Evolutionary conservation across 208 protist species (phyloP), one percentile per base, ranked within the genome.

Genomic region (Vickermania spadyakhi): DNA sequence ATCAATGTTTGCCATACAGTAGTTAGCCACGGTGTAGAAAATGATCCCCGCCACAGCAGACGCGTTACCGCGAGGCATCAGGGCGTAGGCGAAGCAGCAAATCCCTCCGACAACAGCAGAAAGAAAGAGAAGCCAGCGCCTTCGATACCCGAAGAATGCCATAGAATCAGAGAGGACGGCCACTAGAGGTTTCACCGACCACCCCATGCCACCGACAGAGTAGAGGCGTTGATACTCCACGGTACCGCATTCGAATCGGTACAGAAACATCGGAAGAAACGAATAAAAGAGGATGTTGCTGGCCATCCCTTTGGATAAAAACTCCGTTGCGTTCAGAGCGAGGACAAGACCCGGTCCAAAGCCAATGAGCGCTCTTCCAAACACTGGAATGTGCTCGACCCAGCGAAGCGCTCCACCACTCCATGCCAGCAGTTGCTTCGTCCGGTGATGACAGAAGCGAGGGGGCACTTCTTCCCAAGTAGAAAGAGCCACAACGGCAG

Each of bases 141-240:
- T 91, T 21, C 74, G 77, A 73, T 88, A 91, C 41, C 77, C 75
- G 49, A 80, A 66, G 56, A 87, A 70, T 27, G 75, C 64, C 53
- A 88, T 80, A 57, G 68, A 61, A 54, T 88, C 84, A 60, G 70
- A 79, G 25, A 91, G 30, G 57, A 81, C 68, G 26, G 75, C 84
- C 21, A 58, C 74, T 58, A 86, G 64, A 51, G 80, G 68, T 58
- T 88, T 91, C 54, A 88, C 70, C 21, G 84, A 79, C 72, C 74
- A 84, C 28, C 77, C 80, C 68, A 86, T 72, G 0, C 55, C 54
- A 0, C 62, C 45, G 30, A 88, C 62, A 28, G 54, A 29, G 3
- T 45, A 41, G n/a, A 88, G 73, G 27, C 78, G 77, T 69, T 84
- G 74, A 50, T 86, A 88, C 5, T 66, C 58, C n/a, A 36, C 23